Base-by-base conservation (phyloP, 805 yeast genomes). In the Suhomyces emberorum region DNA sequence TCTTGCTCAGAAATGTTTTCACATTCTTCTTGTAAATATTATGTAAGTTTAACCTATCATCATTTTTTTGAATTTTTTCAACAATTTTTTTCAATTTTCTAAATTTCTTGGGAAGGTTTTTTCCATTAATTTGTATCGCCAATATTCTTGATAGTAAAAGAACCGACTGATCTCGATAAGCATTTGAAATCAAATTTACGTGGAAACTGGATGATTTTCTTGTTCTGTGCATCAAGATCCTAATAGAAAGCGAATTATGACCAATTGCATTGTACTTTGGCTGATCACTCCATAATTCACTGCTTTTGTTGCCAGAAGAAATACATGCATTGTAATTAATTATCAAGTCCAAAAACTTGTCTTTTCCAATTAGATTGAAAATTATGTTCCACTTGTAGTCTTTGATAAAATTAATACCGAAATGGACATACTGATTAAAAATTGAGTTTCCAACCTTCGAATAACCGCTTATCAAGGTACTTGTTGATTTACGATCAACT, bases 401-500 rank as follows among this genome's bases (percentile, higher is more conserved):
- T 39, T 76, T 77, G 14, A 82, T 42, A 2, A 53, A 35, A 12
- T 63, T 57, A 3, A 65, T 63, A 16, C 57, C 56, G n/a, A 68
- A 55, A 41, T 52, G 57, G 3, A 51, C 49, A 17, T 38, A 41
- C 2, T 59, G 54, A 39, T 69, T 75, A 6, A 58, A 50, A 4
- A 60, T 7, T 7, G 9, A 5, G 26, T 11, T 9, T 7, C 12
- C 6, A 7, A 23, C 26, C 8, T 7, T 7, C 6, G 8, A 14
- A 41, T 73, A 75, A 0, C 83, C 84, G 30, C 50, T 47, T 0
- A 61, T 43, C 4, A 80, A 34, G n/a, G n/a, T n/a, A n/a, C n/a
- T n/a, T n/a, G n/a, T n/a, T n/a, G n/a, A n/a, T n/a, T n/a, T n/a
- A n/a, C n/a, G n/a, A n/a, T n/a, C n/a, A n/a, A n/a, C n/a, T n/a